Conservation (phyloP, 2,329 filamentous ascomycete genomes). For the Colletotrichum tropicicola region DNA sequence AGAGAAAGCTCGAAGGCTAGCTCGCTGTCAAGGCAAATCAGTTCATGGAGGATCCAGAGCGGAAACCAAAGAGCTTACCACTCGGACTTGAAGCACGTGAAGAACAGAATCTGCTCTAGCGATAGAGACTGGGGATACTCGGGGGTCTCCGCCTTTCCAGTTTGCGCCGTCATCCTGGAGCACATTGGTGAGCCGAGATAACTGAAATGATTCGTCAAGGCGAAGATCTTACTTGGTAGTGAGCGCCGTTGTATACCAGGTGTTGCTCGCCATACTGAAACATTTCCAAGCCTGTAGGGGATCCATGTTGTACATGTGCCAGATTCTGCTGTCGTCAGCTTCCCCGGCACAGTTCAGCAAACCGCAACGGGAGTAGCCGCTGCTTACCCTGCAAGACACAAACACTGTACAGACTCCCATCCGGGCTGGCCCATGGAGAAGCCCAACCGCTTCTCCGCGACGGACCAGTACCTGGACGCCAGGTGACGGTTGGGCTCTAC, state of each 20-base stretch:
- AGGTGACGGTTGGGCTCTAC: constrained; percentile 26
- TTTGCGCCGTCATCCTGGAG: neutral
- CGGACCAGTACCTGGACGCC: constrained; percentile 24
- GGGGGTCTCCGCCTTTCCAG: constrained; percentile 6
- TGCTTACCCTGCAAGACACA: constrained; percentile 27
- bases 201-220: no score
- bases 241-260: constrained; percentile 25
- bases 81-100: constrained; percentile 29
- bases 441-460: constrained; percentile 29
- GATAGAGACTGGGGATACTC: constrained; percentile 10
- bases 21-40: neutral
- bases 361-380: neutral
- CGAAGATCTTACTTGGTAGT: constrained; percentile 2
- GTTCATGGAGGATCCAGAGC: neutral
- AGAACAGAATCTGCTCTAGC: constrained; percentile 25
- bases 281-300: constrained; percentile 30
- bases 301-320: constrained; percentile 32
- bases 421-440: constrained; percentile 27
- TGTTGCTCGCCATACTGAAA: constrained; percentile 29
- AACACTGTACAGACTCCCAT: constrained; percentile 27
- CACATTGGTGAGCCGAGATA: no score
- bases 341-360: no score
- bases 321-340: constrained; percentile 18
- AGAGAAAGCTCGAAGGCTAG: constrained; percentile 23
- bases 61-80: neutral